phyloP scores from a whole-genome alignment of 305 asterid species.

The Plantago coronopus region DNA sequence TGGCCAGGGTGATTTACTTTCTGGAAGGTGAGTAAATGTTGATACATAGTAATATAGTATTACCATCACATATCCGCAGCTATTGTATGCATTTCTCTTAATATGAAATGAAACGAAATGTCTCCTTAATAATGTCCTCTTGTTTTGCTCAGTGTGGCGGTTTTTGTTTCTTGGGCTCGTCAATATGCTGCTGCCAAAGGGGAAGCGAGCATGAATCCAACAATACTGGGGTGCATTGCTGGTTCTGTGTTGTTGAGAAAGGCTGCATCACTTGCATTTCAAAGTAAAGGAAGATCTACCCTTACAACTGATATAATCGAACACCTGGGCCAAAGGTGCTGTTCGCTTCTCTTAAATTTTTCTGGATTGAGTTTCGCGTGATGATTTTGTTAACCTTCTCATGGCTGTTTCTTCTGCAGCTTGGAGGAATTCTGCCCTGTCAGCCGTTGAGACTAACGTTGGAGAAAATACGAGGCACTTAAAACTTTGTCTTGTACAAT shows the following conservation, averaged over 20 bases:
- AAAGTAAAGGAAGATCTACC: conserved; percentile 69
- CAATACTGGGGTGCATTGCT: conserved; percentile 69
- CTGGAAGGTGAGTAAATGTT: conserved; percentile 62
- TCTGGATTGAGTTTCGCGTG: background rate
- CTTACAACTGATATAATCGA: conserved; percentile 79
- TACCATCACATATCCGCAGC: background rate
- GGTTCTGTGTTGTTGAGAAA: conserved; percentile 70
- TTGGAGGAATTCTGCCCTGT: conserved; percentile 72
- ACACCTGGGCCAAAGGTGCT: conserved; percentile 70
- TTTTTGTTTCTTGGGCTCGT: conserved; percentile 81
- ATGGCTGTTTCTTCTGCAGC: conserved; percentile 36
- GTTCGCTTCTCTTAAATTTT: background rate
- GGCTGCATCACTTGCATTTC: conserved; percentile 76
- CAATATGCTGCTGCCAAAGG: conserved; percentile 37
- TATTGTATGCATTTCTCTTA: too few species aligned
- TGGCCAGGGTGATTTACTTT: conserved; percentile 96
- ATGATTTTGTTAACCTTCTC: background rate
- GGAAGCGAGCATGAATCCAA: conserved; percentile 41
- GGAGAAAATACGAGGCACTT: background rate
- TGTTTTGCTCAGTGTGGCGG: conserved; percentile 63
- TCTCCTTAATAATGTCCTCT: background rate
- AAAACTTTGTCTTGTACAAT: background rate
- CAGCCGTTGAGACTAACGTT: background rate
- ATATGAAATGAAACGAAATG: too few species aligned
- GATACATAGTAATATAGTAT: background rate